A percentile compares a stretch with the other conserved stretches of the same genome.
phyloP scores from a whole-genome alignment of 1,284 basidiomycete species.

The Naganishia liquefaciens region DNA sequence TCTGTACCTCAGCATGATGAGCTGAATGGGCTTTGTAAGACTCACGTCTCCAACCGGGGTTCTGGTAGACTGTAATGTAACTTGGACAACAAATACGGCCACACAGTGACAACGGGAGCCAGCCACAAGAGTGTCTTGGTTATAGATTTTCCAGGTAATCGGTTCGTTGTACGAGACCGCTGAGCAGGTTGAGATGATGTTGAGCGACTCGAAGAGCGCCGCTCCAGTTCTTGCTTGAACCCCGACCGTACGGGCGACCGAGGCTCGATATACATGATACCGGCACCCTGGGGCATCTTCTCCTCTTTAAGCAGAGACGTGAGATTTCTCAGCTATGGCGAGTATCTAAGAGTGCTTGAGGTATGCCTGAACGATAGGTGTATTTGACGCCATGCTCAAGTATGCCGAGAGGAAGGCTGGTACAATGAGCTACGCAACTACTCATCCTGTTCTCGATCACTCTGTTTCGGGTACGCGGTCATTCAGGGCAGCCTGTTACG shows the following conservation, averaged over 20 bases:
- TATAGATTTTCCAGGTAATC: constrained; percentile 6
- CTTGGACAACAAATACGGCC: constrained; percentile 41
- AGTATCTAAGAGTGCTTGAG: neutral
- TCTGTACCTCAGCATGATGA: neutral
- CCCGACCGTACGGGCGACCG: constrained; percentile 22
- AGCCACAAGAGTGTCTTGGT: constrained; percentile 31
- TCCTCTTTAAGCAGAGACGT: neutral
- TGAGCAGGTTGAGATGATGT: neutral
- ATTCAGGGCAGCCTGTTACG: too few relatives aligned
- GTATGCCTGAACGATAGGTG: neutral
- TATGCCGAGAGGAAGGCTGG: too few relatives aligned
- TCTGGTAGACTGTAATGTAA: constrained; percentile 46
- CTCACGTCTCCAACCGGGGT: constrained; percentile 35
- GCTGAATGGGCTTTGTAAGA: neutral
- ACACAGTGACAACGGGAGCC: constrained; percentile 39
- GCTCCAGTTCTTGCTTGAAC: constrained; percentile 13
- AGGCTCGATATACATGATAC: constrained; percentile 26
- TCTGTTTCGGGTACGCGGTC: constrained; percentile 2
- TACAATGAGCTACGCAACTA: too few relatives aligned
- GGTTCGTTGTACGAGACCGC: neutral
- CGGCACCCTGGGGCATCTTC: constrained; percentile 28
- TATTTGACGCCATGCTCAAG: too few relatives aligned
- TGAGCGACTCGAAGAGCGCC: neutral
- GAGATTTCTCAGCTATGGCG: neutral
- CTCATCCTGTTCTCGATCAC: too few relatives aligned